Base-by-base conservation (phyloP, 1,284 basidiomycete genomes). In the Paramarasmius palmivorus region DNA sequence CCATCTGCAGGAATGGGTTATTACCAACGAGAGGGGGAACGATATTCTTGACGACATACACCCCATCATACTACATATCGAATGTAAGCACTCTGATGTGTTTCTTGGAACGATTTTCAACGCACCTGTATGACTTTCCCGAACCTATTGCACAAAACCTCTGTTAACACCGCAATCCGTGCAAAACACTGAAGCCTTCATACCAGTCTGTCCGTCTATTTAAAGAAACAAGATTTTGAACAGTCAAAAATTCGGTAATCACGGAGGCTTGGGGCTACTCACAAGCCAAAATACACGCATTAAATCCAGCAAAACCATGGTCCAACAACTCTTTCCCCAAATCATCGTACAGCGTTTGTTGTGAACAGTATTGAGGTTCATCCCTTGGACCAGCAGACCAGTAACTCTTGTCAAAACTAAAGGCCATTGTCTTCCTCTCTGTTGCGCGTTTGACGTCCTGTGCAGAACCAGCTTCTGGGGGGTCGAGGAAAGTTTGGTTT, bases 241-340 rank as follows among this genome's bases (percentile, higher is more conserved):
- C n/a, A n/a, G n/a, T n/a, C 26, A 42, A 52, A 3, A 46, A 17
- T 22, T 25, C 23, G 17, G 55, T 54, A 49, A 51, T 10, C 35
- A 32, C 25, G 20, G 41, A 37, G 2, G 10, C 8, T 17, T 29
- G 15, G 17, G 6, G 29, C 29, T 6, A 88, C 94, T 81, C 74
- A 97, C 93, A 96, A 70, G 95, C 94, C 70, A 98, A 80, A 72
- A 97, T 96, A 81, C 93, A 96, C 51, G 95, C 93, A 78, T 99
- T 98, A 76, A 98, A 99, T 22, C 96, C 97, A 46, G 91, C 77
- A 74, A 98, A 98, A 41, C 92, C 89, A 71, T 98, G 95, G 68
- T 98, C 91, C 62, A 99, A 78, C 49, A 99, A 74, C 65, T 98
- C 96, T 69, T 91, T 89, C 42, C 97, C 97, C 34, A 99, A 73